Evolutionary conservation across 192 early-diverging fungal species (phyloP), one percentile per base, ranked within the genome.

Genomic region (Oehlia diaphana): DNA sequence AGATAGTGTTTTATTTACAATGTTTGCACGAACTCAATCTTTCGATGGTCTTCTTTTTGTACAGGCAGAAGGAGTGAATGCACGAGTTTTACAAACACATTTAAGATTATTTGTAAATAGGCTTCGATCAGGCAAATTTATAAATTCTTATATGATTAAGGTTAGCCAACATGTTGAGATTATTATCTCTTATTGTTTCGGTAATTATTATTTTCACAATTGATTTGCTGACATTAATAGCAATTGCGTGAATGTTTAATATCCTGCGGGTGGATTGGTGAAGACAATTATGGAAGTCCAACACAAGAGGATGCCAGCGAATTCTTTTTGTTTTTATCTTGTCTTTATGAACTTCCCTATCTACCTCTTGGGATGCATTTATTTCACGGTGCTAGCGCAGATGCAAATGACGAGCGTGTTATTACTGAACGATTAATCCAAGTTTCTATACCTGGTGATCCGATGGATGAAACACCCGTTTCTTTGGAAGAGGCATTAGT

Each of bases 281-380:
- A 49, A 14, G 68, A 81, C 66, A 14, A 62, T 7, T 12, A 14
- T 7, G 78, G 82, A 44, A 31, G 78, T 61, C 68, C 75, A 70
- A 74, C 83, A 8, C 92, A 93, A 82, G 90, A 93, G 78, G 92
- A 93, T 76, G 83, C 87, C 4, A 89, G 89, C 62, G 92, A 93
- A 83, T 82, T 93, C 19, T 93, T 91, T 77, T 71, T 93, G 80
- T 92, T 92, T 61, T 63, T 93, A 39, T 90, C 90, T 63, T 87
- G 90, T 44, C 87, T 83, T 37, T 86, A 92, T 77, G 87, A 87
- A 50, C 86, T 92, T 65, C 92, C 92, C 0, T 93, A 89, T 74
- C 72, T 93, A 63, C 92, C 92, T 10, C 79, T 93, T 80, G 87
- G 87, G 4, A 85, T 92, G 67, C 84, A 89, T 49, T 84, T 93